Evolutionary conservation across 768 basidiomycete genomes (phyloP), one percentile per base, ranked within the genome.

Genomic region (Krasilnikovozyma curviuscula): DNA sequence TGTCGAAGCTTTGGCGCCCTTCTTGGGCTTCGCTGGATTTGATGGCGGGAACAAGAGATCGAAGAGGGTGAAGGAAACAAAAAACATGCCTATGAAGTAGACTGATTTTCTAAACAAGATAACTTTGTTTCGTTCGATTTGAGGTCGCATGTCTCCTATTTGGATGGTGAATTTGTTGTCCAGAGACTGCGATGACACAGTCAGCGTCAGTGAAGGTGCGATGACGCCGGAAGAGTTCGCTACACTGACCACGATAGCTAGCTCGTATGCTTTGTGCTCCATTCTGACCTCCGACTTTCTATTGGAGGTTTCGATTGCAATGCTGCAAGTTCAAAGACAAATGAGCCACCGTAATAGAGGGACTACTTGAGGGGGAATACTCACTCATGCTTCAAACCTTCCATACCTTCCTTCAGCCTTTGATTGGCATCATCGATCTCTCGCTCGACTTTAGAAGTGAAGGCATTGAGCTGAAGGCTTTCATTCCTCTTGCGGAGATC

Each of bases 271-370:
- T 65, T 88, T 91, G 50, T 83, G 59, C 44, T 95, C 88, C 1
- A 77, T 71, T 59, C 78, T 80, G 13, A 78, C 74, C 61, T 97
- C 93, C 55, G 81, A 84, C 69, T 88, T 95, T 49, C 91, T 73
- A 53, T 78, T 86, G 58, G 91, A 85, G 51, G 95, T 71, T 48
- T 98, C 93, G 78, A 97, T 86, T 64, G 95, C 88, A 43, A 89
- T 83, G 59, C 88, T 93, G 51, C 3, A 14, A 52, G 23, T 44
- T 54, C 38, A 47, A 10, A 40, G 14, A 9, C 30, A 24, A 39
- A 34, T 44, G 25, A 39, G 38, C 14, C 4, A 18, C n/a, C 13
- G 21, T 5, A 21, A 14, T 37, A 12, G 13, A 38, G 14, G 10
- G 35, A 37, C 7, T 7, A 37, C 7, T 5, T 23, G 5, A 12